Conservation (phyloP, 176 grass and related monocot genomes). For the Poa annua region DNA sequence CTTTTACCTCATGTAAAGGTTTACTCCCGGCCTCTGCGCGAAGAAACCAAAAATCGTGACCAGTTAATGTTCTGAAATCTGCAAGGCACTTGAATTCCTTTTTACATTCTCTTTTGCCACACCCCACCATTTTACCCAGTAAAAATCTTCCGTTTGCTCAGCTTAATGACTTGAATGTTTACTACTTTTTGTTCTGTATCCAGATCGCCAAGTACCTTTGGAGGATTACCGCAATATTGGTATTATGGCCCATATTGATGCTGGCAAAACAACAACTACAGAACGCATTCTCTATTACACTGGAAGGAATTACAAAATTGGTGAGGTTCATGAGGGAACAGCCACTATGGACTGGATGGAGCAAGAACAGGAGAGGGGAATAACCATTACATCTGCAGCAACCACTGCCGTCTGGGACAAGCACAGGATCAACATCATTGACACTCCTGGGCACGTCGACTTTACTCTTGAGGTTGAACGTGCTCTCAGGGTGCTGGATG, state of each 20-base stretch:
- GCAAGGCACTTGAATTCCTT: background rate
- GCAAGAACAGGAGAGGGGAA: conserved; percentile 97
- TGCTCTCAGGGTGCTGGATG: conserved; percentile 94
- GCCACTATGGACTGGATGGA: conserved; percentile 99
- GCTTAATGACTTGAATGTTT: conserved; percentile 28
- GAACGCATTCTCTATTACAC: conserved; percentile 96
- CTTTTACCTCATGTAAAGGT: too few species aligned
- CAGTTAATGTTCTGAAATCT: conserved; percentile 18
- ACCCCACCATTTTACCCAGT: background rate
- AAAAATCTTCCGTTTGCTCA: conserved; percentile 21
- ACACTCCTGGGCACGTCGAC: conserved; percentile 96
- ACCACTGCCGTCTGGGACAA: conserved; percentile 97
- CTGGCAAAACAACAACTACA: conserved; percentile 97
- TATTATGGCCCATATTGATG: conserved; percentile 99
- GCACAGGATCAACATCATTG: conserved; percentile 97
- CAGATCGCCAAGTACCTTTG: conserved; percentile 61
- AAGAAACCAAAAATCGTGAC: too few species aligned
- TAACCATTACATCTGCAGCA: conserved; percentile 97
- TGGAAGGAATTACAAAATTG: conserved; percentile 97
- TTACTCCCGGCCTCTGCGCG: too few species aligned
- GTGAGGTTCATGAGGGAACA: conserved; percentile 96
- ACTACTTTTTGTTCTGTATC: conserved; percentile 32
- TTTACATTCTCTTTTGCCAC: background rate
- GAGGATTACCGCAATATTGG: conserved; percentile 97
- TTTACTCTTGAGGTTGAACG: conserved; percentile 99